Base-by-base conservation (phyloP, 768 basidiomycete genomes). In the Lyophyllum semitale region DNA sequence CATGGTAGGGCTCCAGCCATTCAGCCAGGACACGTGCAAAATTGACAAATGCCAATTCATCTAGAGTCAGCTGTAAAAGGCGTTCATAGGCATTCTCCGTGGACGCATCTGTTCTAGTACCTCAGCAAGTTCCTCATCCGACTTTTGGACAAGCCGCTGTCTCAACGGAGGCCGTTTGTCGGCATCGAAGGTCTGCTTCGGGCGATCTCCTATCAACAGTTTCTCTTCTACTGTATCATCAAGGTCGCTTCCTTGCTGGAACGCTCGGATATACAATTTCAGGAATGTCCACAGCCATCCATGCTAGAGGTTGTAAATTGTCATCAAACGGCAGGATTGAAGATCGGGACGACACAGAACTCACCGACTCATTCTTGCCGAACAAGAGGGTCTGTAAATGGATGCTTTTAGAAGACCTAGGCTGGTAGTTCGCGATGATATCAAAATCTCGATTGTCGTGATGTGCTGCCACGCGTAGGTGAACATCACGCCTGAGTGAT, bases 361-460 rank as follows among this genome's bases (percentile, higher is more conserved):
- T 23, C 18, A 76, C 85, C 59, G 71, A 91, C 87, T 57, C 85
- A 84, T 70, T 73, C 48, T 79, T 84, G 17, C 75, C 81, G 47
- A 93, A 85, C 8, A 93, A 70, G 18, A 82, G 68, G 0, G 88
- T 92, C 65, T 92, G 90, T 48, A 84, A 73, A 59, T 87, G 79
- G 52, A 93, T 78, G 5, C 79, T 71, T 9, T 75, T 66, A 20
- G 72, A 74, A 32, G 66, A 69, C 38, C 65, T 73, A 0, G 91
- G 89, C 62, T 95, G 93, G 61, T 91, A 90, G 67, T 86, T 86
- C 7, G 89, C 83, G 23, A 95, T 71, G 44, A 94, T 85, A 35
- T 78, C 77, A 62, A 89, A 87, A 71, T 96, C 94, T 8, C 94
- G 88, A 68, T 96, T 95, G 69, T 96, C 94, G 52, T 87, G 78